phyloP scores from a whole-genome alignment of 495 filamentous ascomycete genomes.

The Penicillium lagena region DNA sequence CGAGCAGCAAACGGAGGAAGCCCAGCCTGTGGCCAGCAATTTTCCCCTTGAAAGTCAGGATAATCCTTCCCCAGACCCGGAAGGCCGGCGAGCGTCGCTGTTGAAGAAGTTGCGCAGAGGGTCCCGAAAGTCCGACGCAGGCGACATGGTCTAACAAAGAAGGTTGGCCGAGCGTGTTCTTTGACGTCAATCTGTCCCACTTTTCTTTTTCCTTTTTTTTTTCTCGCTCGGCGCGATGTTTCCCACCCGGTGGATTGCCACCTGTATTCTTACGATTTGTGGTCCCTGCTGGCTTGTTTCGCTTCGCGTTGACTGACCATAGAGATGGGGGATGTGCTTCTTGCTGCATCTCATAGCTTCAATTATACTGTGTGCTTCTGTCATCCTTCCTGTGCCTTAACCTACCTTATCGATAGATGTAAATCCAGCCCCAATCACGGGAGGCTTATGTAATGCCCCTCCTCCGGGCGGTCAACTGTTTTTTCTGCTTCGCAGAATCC shows the following conservation, averaged over 20 bases:
- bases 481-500: conserved; percentile 16
- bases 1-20: too few relatives aligned
- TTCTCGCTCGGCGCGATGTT: not conserved
- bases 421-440: too few relatives aligned
- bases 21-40: too few relatives aligned
- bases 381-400: too few relatives aligned
- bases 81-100: not conserved
- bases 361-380: not conserved
- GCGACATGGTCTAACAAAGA: not conserved
- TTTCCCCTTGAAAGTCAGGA: too few relatives aligned
- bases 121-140: not conserved
- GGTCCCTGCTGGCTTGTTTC: not conserved
- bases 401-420: too few relatives aligned
- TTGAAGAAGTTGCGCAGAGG: not conserved
- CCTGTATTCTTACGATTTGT: conserved; percentile 4
- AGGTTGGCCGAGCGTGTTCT: not conserved
- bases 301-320: too few relatives aligned
- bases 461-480: conserved; percentile 11
- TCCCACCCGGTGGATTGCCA: not conserved
- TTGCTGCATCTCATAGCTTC: too few relatives aligned
- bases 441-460: too few relatives aligned
- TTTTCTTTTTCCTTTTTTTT: conserved; percentile 2
- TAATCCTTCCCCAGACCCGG: not conserved
- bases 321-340: too few relatives aligned
- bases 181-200: conserved; percentile 13